Conservation (phyloP, 2,329 filamentous ascomycete species). For the Fusarium sambucinum region DNA sequence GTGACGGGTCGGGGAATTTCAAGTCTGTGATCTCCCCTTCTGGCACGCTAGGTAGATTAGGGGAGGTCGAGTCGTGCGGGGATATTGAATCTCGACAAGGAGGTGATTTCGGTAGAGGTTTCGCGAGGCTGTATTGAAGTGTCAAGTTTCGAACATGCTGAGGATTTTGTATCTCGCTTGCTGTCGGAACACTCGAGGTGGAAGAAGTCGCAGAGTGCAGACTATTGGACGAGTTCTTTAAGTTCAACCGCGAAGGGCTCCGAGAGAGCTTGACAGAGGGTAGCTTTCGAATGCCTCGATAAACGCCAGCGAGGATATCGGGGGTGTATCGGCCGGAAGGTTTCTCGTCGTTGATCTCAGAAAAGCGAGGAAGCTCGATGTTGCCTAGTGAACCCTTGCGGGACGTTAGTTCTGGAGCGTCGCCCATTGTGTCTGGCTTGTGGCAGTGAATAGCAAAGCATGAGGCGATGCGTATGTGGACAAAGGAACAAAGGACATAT, state of each 20-base stretch:
- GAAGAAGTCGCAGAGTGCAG: conserved; percentile 35
- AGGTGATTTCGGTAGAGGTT: conserved; percentile 67
- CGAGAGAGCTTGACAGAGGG: conserved; percentile 58
- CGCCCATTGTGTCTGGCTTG: conserved; percentile 44
- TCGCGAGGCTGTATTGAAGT: conserved; percentile 68
- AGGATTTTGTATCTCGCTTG: conserved; percentile 37
- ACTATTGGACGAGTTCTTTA: conserved; percentile 49
- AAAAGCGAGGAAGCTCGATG: conserved; percentile 55
- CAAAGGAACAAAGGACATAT: conserved; percentile 16
- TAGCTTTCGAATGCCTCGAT: conserved; percentile 64
- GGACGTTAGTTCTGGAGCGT: conserved; percentile 50
- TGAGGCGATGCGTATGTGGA: conserved; percentile 18
- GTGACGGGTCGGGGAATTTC: conserved; percentile 33
- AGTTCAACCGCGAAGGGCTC: conserved; percentile 58
- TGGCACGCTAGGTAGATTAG: conserved; percentile 48
- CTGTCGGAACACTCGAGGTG: conserved; percentile 35
- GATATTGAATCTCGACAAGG: conserved; percentile 46
- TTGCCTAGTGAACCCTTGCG: conserved; percentile 47
- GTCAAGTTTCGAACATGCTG: conserved; percentile 68
- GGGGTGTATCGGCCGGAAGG: conserved; percentile 54
- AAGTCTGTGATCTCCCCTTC: conserved; percentile 50
- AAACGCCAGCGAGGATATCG: conserved; percentile 64
- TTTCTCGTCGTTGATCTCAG: conserved; percentile 60
- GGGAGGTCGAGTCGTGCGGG: conserved; percentile 51
- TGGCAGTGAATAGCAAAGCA: conserved; percentile 30